A percentile compares a stretch with the other conserved stretches of the same genome.
Evolutionary conservation across 1,139 yeast genomes (phyloP).

Genomic region (Taphrina confusa): DNA sequence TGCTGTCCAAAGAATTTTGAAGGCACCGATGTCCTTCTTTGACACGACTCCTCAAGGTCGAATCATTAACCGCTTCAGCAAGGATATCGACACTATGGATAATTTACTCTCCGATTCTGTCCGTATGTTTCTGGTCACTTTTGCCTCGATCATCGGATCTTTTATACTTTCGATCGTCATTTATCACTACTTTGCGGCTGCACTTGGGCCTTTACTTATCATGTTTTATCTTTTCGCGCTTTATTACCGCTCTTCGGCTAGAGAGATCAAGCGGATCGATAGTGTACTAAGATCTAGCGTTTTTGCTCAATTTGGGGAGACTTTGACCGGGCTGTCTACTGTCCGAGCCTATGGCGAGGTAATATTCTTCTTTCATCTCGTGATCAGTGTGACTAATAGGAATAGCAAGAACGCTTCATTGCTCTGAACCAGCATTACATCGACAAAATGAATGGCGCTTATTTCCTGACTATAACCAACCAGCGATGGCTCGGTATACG

Average conservation of each 20-base stretch:
- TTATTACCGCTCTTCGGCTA: constrained; percentile 73
- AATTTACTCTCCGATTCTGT: constrained; percentile 55
- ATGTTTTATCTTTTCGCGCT: constrained; percentile 56
- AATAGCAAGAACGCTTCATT: constrained; percentile 51
- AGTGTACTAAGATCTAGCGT: constrained; percentile 74
- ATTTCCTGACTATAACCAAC: constrained; percentile 63
- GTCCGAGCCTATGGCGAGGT: constrained; percentile 61
- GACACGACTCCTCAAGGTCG: constrained; percentile 74
- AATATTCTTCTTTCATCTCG: background rate
- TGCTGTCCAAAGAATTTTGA: constrained; percentile 66
- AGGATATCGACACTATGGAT: constrained; percentile 68
- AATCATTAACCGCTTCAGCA: constrained; percentile 69
- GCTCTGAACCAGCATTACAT: constrained; percentile 54
- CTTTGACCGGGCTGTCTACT: constrained; percentile 68
- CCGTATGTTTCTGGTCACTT: constrained; percentile 54
- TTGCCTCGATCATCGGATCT: constrained; percentile 62
- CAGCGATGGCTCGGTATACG: constrained; percentile 79
- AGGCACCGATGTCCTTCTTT: constrained; percentile 70
- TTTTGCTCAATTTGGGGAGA: constrained; percentile 74
- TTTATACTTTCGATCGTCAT: constrained; percentile 68
- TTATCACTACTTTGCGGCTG: constrained; percentile 74
- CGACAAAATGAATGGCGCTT: constrained; percentile 71
- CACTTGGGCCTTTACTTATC: constrained; percentile 59
- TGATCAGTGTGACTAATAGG: background rate
- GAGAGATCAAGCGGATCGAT: constrained; percentile 82